phyloP scores from a whole-genome alignment of 805 yeast species.

The Cephaloascus albidus region DNA sequence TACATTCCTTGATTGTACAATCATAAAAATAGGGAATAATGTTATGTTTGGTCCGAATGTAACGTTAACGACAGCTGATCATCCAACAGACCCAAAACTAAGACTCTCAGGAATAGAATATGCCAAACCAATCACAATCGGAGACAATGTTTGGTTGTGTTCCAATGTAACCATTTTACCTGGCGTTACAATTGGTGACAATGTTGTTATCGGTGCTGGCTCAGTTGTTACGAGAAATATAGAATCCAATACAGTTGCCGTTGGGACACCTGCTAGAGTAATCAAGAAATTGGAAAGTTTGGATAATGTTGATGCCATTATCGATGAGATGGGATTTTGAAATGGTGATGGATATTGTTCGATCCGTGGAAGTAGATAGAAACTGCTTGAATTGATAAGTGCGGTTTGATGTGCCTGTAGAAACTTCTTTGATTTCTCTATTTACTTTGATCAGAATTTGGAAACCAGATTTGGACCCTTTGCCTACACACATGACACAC shows the following conservation, averaged over 20 bases:
- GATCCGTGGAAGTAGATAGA: no score
- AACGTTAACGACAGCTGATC: constrained; percentile 52
- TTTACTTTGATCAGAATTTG: no score
- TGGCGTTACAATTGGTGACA: constrained; percentile 59
- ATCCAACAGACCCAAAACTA: constrained; percentile 41
- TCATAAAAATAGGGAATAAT: constrained; percentile 51
- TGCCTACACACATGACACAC: no score
- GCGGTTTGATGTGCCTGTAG: no score
- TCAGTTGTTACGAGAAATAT: constrained; percentile 51
- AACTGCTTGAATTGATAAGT: no score
- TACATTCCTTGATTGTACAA: constrained; percentile 48
- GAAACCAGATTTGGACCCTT: no score
- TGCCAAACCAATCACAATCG: constrained; percentile 49
- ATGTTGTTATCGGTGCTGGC: constrained; percentile 59
- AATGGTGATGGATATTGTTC: no score
- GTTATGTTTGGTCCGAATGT: constrained; percentile 59
- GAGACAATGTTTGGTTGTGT: constrained; percentile 64
- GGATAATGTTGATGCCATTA: no score
- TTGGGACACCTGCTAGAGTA: constrained; percentile 55
- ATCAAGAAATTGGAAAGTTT: constrained; percentile 19
- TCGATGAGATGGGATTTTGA: no score
- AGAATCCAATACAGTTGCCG: constrained; percentile 45
- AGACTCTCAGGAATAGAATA: constrained; percentile 39
- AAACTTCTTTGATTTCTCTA: no score
- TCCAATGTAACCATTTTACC: constrained; percentile 45